Conservation (phyloP, 148 eudicot genomes). For the Simmondsia chinensis region DNA sequence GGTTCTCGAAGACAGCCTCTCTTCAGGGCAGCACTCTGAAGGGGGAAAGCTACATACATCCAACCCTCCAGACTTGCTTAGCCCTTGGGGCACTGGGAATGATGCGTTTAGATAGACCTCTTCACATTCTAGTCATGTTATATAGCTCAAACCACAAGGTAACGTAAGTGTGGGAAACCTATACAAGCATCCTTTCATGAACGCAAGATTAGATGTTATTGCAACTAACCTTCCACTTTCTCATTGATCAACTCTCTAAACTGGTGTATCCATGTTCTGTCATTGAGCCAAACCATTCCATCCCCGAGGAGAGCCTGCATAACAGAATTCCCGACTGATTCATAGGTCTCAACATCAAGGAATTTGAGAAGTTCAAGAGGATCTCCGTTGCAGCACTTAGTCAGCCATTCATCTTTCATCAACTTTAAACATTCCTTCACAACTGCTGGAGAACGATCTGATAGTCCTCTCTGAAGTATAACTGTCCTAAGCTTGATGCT, state of each 20-base stretch:
- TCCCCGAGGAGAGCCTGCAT: constrained; percentile 60
- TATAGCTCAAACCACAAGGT: too few relatives aligned
- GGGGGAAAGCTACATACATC: too few relatives aligned
- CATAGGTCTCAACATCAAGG: constrained; percentile 97
- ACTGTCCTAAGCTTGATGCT: constrained; percentile 88
- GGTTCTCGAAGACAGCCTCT: too few relatives aligned
- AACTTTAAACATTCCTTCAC: constrained; percentile 75
- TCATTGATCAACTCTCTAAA: constrained; percentile 22
- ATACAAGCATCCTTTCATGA: too few relatives aligned
- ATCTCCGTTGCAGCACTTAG: constrained; percentile 70
- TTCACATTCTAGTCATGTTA: too few relatives aligned
- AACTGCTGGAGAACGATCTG: constrained; percentile 82
- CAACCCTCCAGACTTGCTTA: too few relatives aligned
- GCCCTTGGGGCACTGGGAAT: too few relatives aligned
- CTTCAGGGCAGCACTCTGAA: too few relatives aligned
- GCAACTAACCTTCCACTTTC: constrained; percentile 47
- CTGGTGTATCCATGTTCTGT: constrained; percentile 41
- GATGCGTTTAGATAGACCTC: too few relatives aligned
- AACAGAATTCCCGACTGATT: constrained; percentile 71
- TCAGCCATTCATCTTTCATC: constrained; percentile 89
- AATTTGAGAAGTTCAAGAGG: constrained; percentile 77
- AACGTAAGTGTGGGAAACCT: too few relatives aligned
- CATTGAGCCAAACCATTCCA: constrained; percentile 53
- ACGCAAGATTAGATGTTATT: background rate
- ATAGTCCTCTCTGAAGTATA: constrained; percentile 88